Percentiles rank a stretch among this genome's conserved stretches.
These are phyloP conservation scores for Zalaria obscura DNA, from an alignment of 2,329 filamentous ascomycete species.

Conservation along the genomic window DNA sequence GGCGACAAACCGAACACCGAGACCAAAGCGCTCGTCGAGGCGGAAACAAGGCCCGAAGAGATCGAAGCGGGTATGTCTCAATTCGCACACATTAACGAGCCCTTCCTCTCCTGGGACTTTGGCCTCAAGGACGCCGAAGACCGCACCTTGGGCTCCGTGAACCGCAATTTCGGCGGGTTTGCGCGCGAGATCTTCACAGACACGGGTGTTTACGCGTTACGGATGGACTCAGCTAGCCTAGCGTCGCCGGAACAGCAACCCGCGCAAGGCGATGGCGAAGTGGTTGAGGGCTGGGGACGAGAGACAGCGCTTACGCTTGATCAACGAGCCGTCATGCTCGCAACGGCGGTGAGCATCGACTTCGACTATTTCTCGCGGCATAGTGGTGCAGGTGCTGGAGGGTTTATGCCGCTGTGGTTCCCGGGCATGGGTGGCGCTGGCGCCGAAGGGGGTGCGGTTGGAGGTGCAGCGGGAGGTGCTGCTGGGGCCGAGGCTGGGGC, in stretches of 20 bases:
- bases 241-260: slow-evolving; percentile 5
- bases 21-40: slow-evolving; percentile 30
- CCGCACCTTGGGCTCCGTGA: slow-evolving; percentile 44
- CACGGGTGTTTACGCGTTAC: slow-evolving; percentile 48
- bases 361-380: slow-evolving; percentile 56
- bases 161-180: slow-evolving; percentile 49
- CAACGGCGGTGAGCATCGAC: slow-evolving; percentile 50
- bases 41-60: slow-evolving; percentile 14
- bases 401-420: slow-evolving; percentile 40
- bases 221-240: slow-evolving; percentile 46
- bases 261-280: neutral
- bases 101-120: slow-evolving; percentile 52
- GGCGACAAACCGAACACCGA: slow-evolving; percentile 34
- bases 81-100: slow-evolving; percentile 49
- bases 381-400: slow-evolving; percentile 28
- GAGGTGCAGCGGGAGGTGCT: slow-evolving; percentile 22
- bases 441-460: slow-evolving; percentile 23
- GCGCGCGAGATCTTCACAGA: slow-evolving; percentile 52
- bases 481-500: slow-evolving; percentile 19
- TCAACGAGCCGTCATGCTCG: slow-evolving; percentile 51
- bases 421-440: slow-evolving; percentile 23
- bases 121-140: slow-evolving; percentile 37
- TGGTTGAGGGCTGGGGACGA: slow-evolving; percentile 6
- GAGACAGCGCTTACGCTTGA: slow-evolving; percentile 46
- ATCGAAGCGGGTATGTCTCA: slow-evolving; percentile 37